These are phyloP conservation scores for Trichoderma oligosporum DNA, from an alignment of 2,329 filamentous ascomycete species.

Conservation along the genomic window DNA sequence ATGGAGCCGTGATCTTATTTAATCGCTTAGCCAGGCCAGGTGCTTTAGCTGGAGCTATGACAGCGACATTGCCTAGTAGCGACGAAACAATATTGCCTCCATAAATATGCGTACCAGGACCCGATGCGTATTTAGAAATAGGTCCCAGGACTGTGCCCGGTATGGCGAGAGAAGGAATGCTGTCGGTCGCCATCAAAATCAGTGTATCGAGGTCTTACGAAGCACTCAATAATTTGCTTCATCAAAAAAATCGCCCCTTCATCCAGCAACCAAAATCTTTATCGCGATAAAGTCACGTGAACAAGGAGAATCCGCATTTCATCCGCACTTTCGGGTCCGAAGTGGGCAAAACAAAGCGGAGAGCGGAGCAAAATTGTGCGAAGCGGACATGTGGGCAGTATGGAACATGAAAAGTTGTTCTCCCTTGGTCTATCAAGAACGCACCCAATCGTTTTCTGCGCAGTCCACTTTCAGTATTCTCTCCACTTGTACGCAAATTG, in stretches of 20 bases:
- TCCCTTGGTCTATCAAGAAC: no score
- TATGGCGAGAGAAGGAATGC: conserved; percentile 57
- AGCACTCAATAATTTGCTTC: not conserved
- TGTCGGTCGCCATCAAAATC: conserved; percentile 33
- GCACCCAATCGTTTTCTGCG: no score
- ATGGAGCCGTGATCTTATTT: conserved; percentile 52
- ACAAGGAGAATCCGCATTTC: not conserved
- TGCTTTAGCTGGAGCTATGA: conserved; percentile 46
- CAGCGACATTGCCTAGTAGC: conserved; percentile 67
- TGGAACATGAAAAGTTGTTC: no score
- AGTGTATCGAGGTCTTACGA: not conserved
- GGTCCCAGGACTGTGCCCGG: conserved; percentile 80
- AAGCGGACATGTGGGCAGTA: no score
- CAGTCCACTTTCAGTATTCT: no score
- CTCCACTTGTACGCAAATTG: no score
- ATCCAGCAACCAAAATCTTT: not conserved
- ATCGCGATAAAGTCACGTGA: conserved; percentile 18
- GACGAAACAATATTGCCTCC: conserved; percentile 74
- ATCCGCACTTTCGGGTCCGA: conserved; percentile 6
- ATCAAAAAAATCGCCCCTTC: conserved; percentile 3
- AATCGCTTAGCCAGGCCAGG: conserved; percentile 55
- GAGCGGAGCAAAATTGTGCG: no score
- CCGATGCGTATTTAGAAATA: conserved; percentile 62
- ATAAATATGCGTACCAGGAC: conserved; percentile 80
- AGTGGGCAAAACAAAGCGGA: not conserved